Conservation (phyloP, 1,284 basidiomycete species). For the Fomitopsis schrenkii region DNA sequence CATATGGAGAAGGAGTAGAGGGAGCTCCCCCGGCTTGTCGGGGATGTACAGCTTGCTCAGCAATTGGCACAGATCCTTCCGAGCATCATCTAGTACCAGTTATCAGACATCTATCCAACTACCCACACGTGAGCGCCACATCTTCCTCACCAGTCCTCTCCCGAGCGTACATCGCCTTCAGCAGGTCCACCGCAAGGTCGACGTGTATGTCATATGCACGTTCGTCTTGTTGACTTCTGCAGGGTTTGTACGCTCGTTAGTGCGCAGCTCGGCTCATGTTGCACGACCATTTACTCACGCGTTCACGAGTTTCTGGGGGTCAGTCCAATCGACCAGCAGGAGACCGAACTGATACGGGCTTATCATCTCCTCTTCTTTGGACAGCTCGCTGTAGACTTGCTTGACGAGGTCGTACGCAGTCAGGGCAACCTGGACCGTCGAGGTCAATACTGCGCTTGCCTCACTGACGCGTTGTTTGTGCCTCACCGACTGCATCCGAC, state of each 20-base stretch:
- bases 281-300: slow-evolving; percentile 39
- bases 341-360: slow-evolving; percentile 76
- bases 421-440: slow-evolving; percentile 59
- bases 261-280: background rate
- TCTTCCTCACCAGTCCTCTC: slow-evolving; percentile 34
- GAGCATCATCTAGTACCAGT: slow-evolving; percentile 54
- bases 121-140: background rate
- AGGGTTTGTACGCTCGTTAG: slow-evolving; percentile 27
- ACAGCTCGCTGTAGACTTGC: slow-evolving; percentile 62
- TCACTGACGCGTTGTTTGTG: no score
- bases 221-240: background rate
- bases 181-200: slow-evolving; percentile 71
- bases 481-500: slow-evolving; percentile 64
- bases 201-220: slow-evolving; percentile 57
- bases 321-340: slow-evolving; percentile 89
- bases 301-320: slow-evolving; percentile 66
- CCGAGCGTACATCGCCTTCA: slow-evolving; percentile 51
- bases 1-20: slow-evolving; percentile 3
- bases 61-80: slow-evolving; percentile 77
- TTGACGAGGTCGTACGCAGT: slow-evolving; percentile 66
- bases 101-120: background rate
- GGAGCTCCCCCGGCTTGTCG: background rate
- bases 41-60: slow-evolving; percentile 75
- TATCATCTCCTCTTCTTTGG: slow-evolving; percentile 75
- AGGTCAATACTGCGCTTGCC: background rate